A percentile compares a stretch with the other conserved stretches of the same genome.
phyloP scores from a whole-genome alignment of 1,139 yeast species.

The Kodamaea derodonti region DNA sequence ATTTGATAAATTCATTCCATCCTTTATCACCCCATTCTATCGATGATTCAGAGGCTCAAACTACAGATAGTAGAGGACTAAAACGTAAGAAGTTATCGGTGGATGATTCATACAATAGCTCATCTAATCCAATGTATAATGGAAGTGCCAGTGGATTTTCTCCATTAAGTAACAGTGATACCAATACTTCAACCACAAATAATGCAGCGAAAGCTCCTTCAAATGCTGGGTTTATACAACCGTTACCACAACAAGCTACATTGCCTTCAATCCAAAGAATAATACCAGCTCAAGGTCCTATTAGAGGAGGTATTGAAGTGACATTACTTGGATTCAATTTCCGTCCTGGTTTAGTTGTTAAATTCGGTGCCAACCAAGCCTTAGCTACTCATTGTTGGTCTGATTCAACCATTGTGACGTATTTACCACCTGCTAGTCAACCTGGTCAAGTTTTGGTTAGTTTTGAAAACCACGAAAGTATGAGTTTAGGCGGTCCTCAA shows the following conservation, averaged over 20 bases:
- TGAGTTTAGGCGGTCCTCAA: slow-evolving; percentile 28
- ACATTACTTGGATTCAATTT: slow-evolving; percentile 85
- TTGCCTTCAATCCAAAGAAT: slow-evolving; percentile 72
- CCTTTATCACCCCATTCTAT: slow-evolving; percentile 60
- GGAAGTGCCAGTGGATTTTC: slow-evolving; percentile 41
- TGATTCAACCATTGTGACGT: slow-evolving; percentile 87
- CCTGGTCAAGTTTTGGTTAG: slow-evolving; percentile 92
- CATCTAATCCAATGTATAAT: slow-evolving; percentile 43
- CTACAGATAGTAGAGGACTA: slow-evolving; percentile 35
- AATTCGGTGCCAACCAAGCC: slow-evolving; percentile 82
- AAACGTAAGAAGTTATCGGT: slow-evolving; percentile 44
- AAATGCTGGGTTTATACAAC: not conserved
- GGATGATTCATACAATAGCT: slow-evolving; percentile 39
- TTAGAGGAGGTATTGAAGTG: slow-evolving; percentile 93
- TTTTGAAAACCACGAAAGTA: slow-evolving; percentile 51
- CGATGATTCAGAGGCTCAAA: slow-evolving; percentile 62
- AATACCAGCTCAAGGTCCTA: slow-evolving; percentile 92
- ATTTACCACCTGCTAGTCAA: slow-evolving; percentile 81
- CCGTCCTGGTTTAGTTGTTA: slow-evolving; percentile 74
- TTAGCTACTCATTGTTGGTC: slow-evolving; percentile 95
- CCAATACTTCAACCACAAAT: slow-evolving; percentile 35
- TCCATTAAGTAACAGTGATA: slow-evolving; percentile 45
- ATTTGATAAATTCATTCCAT: slow-evolving; percentile 16
- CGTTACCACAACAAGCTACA: slow-evolving; percentile 15
- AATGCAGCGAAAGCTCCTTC: slow-evolving; percentile 7